Evolutionary conservation across 2,329 filamentous ascomycete species (phyloP).

Genomic region (Sclerotinia minor): DNA sequence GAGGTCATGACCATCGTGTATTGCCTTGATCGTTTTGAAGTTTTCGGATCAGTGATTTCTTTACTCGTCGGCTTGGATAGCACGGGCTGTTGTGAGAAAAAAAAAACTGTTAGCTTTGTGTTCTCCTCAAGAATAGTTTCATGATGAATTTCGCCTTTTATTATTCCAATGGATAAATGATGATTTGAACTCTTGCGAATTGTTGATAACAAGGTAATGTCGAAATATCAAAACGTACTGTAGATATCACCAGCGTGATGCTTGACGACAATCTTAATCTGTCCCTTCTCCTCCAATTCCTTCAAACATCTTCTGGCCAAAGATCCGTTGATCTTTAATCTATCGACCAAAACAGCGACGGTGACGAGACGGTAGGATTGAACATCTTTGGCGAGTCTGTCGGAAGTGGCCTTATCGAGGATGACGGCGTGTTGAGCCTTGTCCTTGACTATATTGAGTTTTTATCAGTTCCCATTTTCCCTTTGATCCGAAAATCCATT

Average conservation of each 20-base stretch:
- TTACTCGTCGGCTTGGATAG: constrained; percentile 55
- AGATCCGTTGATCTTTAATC: constrained; percentile 99
- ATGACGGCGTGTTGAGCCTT: constrained; percentile 99
- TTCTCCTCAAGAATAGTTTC: not conserved
- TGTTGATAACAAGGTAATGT: not conserved
- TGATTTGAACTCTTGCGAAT: not conserved
- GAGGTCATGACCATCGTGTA: constrained; percentile 22
- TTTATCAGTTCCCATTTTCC: constrained; percentile 14
- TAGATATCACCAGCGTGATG: constrained; percentile 99
- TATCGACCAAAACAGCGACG: constrained; percentile 96
- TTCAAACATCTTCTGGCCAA: constrained; percentile 84
- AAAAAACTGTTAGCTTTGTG: constrained; percentile 13
- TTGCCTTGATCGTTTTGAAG: constrained; percentile 19
- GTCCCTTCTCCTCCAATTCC: constrained; percentile 96
- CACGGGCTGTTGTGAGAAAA: constrained; percentile 52
- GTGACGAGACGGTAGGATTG: constrained; percentile 99
- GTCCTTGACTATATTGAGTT: constrained; percentile 82
- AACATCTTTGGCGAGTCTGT: constrained; percentile 99
- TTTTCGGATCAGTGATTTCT: constrained; percentile 27
- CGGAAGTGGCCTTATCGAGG: constrained; percentile 95
- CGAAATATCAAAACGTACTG: constrained; percentile 57
- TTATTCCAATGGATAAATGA: too few relatives aligned
- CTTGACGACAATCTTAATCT: constrained; percentile 95
- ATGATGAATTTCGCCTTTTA: not conserved
- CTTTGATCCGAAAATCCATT: not conserved